phyloP scores from a whole-genome alignment of 768 basidiomycete genomes.

The Boletus vinaceobasis region DNA sequence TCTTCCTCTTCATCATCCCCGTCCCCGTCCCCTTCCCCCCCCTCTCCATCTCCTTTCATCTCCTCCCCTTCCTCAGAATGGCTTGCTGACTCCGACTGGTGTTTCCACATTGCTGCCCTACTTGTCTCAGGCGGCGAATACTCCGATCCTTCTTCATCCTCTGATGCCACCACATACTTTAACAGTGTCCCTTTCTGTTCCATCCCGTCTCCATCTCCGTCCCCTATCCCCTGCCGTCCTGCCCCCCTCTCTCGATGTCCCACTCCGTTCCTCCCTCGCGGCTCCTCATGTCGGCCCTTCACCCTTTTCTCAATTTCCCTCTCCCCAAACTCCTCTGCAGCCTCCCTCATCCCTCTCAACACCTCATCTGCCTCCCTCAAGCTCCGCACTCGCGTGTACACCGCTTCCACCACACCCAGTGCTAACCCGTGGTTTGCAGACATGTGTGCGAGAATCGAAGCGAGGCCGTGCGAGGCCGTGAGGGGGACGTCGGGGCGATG shows the following conservation, averaged over 20 bases:
- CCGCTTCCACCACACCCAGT: conserved; percentile 37
- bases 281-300: neutral
- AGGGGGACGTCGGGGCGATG: conserved; percentile 18
- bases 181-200: neutral
- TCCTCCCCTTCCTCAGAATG: neutral
- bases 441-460: conserved; percentile 36
- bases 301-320: conserved; percentile 7
- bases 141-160: conserved; percentile 16
- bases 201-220: neutral
- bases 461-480: conserved; percentile 26
- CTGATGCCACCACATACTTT: conserved; percentile 10
- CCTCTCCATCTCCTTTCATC: neutral
- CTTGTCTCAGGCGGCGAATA: conserved; percentile 30
- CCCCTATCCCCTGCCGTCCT: too few relatives aligned
- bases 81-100: conserved; percentile 5
- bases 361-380: conserved; percentile 39
- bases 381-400: conserved; percentile 34
- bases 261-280: too few relatives aligned
- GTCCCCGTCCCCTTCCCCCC: neutral
- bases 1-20: neutral
- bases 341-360: conserved; percentile 37
- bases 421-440: conserved; percentile 44
- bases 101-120: conserved; percentile 27
- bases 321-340: conserved; percentile 30
- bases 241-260: neutral